These are phyloP conservation scores for Sordariomycetes sp. DNA, from an alignment of 2,329 filamentous ascomycete species.

Conservation along the genomic window DNA sequence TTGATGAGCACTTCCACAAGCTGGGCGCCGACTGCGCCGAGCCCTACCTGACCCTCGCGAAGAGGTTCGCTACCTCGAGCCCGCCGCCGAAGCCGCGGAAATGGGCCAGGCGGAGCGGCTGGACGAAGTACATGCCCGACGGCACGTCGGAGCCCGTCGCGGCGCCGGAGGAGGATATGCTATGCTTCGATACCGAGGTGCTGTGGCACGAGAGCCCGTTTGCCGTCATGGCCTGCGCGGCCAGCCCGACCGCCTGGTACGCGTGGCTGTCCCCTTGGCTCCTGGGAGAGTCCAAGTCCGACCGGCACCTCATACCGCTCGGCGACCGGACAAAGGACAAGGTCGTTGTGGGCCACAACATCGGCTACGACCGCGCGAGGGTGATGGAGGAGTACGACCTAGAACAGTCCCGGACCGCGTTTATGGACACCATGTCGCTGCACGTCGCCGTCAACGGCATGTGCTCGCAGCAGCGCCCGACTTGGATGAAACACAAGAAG, in stretches of 20 bases:
- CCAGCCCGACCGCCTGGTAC: constrained; percentile 86
- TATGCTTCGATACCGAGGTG: constrained; percentile 94
- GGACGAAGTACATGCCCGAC: constrained; percentile 83
- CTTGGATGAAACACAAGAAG: constrained; percentile 96
- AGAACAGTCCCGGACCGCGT: constrained; percentile 71
- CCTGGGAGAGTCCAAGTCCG: constrained; percentile 65
- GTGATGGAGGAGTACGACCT: constrained; percentile 83
- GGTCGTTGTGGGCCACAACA: constrained; percentile 86
- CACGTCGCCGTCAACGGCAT: constrained; percentile 98
- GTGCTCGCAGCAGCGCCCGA: constrained; percentile 92
- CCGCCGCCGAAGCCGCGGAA: constrained; percentile 49
- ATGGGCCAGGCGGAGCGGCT: constrained; percentile 76
- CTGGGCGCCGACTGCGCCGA: constrained; percentile 80
- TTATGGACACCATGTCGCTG: constrained; percentile 95
- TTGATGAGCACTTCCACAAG: constrained; percentile 91
- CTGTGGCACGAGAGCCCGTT: constrained; percentile 91
- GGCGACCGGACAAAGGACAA: constrained; percentile 65
- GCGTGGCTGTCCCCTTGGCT: constrained; percentile 96
- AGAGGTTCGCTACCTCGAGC: constrained; percentile 56
- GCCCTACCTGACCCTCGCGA: constrained; percentile 68
- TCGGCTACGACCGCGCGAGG: constrained; percentile 87
- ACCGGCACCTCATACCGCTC: constrained; percentile 76
- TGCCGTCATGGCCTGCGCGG: constrained; percentile 94
- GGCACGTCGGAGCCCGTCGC: constrained; percentile 61
- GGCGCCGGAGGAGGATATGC: constrained; percentile 66